Percentiles rank a stretch among this genome's conserved stretches.
These are phyloP conservation scores for Fusarium bulbicola DNA, from an alignment of 2,329 filamentous ascomycete genomes.

Conservation along the genomic window DNA sequence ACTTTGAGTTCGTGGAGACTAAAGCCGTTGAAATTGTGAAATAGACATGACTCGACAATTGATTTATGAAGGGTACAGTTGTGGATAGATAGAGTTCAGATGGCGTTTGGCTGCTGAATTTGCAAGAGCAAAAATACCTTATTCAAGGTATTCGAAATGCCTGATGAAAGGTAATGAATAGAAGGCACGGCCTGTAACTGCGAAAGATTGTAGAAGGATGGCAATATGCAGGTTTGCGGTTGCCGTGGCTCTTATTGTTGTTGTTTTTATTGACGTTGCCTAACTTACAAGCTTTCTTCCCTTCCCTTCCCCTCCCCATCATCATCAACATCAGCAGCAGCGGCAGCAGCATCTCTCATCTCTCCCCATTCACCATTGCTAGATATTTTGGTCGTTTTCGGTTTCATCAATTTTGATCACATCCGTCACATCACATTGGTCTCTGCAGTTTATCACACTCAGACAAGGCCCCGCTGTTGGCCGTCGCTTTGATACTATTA, in stretches of 20 bases:
- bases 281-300: not conserved
- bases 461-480: conserved; percentile 38
- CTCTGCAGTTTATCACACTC: not conserved
- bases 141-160: not conserved
- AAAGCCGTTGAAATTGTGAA: conserved; percentile 5
- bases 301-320: conserved; percentile 7
- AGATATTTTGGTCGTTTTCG: conserved; percentile 23
- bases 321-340: conserved; percentile 8
- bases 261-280: conserved; percentile 29
- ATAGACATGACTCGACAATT: not conserved
- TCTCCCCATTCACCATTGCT: conserved; percentile 21
- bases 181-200: not conserved
- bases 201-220: not conserved
- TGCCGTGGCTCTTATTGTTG: conserved; percentile 29
- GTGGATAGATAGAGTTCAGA: not conserved
- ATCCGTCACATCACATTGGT: conserved; percentile 12
- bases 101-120: not conserved
- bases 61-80: not conserved
- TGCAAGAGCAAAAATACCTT: not conserved
- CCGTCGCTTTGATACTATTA: conserved; percentile 22
- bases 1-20: not conserved
- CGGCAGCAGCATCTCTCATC: conserved; percentile 2
- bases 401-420: conserved; percentile 26
- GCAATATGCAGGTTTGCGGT: conserved; percentile 16
- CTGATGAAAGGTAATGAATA: not conserved